Percentiles rank a stretch among this genome's conserved stretches.
These are phyloP conservation scores for Catharanthus roseus DNA, from an alignment of 257 asterid species.

Conservation along the genomic window DNA sequence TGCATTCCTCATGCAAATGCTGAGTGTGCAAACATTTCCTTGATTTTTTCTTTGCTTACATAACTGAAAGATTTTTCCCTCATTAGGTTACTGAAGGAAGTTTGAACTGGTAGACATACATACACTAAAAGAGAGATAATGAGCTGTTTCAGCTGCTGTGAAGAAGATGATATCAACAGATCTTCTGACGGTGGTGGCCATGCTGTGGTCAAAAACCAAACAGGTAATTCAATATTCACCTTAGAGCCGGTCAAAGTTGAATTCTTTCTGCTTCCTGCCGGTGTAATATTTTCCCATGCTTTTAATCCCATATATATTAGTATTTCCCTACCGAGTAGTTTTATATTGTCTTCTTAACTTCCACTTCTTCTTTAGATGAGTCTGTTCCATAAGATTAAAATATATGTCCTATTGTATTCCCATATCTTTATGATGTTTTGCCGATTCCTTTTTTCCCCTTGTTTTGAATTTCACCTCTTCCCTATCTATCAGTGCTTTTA, in stretches of 20 bases:
- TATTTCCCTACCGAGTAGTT: too few relatives aligned
- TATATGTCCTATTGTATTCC: background rate
- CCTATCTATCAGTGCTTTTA: background rate
- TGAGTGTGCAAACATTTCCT: background rate
- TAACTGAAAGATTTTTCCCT: background rate
- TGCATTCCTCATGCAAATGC: background rate
- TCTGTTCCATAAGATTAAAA: background rate
- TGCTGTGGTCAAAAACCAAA: slow-evolving; percentile 36
- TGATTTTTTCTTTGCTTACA: background rate
- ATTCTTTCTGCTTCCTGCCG: too few relatives aligned
- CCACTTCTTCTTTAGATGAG: too few relatives aligned
- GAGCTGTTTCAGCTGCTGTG: slow-evolving; percentile 77
- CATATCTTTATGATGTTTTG: background rate
- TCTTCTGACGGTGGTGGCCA: slow-evolving; percentile 56
- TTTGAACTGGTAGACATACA: background rate
- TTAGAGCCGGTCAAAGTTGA: too few relatives aligned
- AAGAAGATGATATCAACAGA: slow-evolving; percentile 50
- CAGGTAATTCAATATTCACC: slow-evolving; percentile 64
- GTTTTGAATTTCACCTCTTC: background rate
- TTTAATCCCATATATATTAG: too few relatives aligned
- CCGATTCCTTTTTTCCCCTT: background rate
- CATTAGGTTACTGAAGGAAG: background rate
- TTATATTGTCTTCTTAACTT: background rate
- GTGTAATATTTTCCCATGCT: too few relatives aligned
- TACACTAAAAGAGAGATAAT: slow-evolving; percentile 23